Evolutionary conservation across 2,329 filamentous ascomycete genomes (phyloP).

Genomic region (Aspergillus oerlinghausenensis): DNA sequence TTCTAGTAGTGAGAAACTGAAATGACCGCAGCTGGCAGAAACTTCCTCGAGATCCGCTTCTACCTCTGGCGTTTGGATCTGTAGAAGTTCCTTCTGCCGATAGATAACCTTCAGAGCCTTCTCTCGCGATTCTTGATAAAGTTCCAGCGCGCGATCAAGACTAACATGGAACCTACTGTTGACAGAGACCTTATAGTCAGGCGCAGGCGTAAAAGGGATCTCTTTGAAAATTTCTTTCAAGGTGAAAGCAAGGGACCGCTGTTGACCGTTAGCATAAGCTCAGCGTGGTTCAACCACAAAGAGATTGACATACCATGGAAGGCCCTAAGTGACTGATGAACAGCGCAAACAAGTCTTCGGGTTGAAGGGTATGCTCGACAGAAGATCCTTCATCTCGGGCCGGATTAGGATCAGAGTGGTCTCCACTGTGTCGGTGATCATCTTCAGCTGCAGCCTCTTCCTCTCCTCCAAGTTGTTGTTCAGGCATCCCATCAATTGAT

Average conservation of each 20-base stretch:
- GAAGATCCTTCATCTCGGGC: slow-evolving; percentile 10
- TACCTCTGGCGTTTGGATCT: slow-evolving; percentile 64
- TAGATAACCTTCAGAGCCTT: slow-evolving; percentile 78
- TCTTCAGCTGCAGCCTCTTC: slow-evolving; percentile 47
- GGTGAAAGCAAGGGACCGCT: slow-evolving; percentile 88
- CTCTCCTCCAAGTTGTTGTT: slow-evolving; percentile 55
- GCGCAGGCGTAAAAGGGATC: slow-evolving; percentile 69
- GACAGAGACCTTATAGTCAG: slow-evolving; percentile 64
- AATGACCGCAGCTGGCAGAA: slow-evolving; percentile 94
- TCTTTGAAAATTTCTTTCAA: slow-evolving; percentile 84
- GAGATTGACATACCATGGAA: slow-evolving; percentile 59
- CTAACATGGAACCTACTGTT: slow-evolving; percentile 78
- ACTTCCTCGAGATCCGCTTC: slow-evolving; percentile 96
- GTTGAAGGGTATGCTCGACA: slow-evolving; percentile 29
- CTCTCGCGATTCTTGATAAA: slow-evolving; percentile 73
- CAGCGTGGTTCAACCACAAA: background rate
- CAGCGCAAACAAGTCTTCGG: slow-evolving; percentile 82
- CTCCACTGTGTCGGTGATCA: background rate
- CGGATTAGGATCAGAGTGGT: slow-evolving; percentile 1
- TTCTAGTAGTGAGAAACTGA: slow-evolving; percentile 84
- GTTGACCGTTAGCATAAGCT: slow-evolving; percentile 6
- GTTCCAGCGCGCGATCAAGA: slow-evolving; percentile 69
- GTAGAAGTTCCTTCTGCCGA: slow-evolving; percentile 68
- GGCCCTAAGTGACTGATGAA: slow-evolving; percentile 88
- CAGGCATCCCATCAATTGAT: slow-evolving; percentile 59